Conservation (phyloP, 2,329 filamentous ascomycete species). For the Davidsoniella virescens region DNA sequence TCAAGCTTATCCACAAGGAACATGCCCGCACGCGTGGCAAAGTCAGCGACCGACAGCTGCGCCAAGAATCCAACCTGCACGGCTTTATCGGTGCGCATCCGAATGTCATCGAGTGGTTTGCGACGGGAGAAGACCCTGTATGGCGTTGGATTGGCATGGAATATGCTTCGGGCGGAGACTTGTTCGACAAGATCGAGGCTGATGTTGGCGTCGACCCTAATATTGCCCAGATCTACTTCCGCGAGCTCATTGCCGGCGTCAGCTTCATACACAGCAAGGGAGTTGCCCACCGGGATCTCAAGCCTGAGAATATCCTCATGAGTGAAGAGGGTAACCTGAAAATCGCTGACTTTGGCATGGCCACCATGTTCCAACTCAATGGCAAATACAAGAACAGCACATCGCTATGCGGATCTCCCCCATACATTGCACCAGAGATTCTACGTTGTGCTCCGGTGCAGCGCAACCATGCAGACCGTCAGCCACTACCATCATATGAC, state of each 20-base stretch:
- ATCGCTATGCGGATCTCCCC: slow-evolving; percentile 87
- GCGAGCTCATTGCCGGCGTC: slow-evolving; percentile 76
- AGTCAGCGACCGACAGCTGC: slow-evolving; percentile 74
- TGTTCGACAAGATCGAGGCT: slow-evolving; percentile 98
- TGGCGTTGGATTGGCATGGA: slow-evolving; percentile 99
- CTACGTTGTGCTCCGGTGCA: slow-evolving; percentile 31
- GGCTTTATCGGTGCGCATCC: slow-evolving; percentile 74
- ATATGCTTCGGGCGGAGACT: slow-evolving; percentile 80
- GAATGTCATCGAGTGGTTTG: slow-evolving; percentile 88
- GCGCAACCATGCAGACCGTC: slow-evolving; percentile 16
- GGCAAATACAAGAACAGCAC: slow-evolving; percentile 66
- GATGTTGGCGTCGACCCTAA: slow-evolving; percentile 90
- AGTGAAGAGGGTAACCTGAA: slow-evolving; percentile 76
- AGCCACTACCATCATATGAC: slow-evolving; percentile 38
- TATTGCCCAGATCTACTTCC: slow-evolving; percentile 92
- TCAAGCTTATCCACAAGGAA: slow-evolving; percentile 97
- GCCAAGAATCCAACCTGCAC: slow-evolving; percentile 83
- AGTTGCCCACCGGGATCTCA: slow-evolving; percentile 80
- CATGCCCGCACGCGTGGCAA: slow-evolving; percentile 82
- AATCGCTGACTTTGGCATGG: slow-evolving; percentile 90
- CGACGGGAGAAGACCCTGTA: slow-evolving; percentile 63
- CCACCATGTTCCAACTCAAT: slow-evolving; percentile 82
- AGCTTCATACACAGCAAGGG: slow-evolving; percentile 94
- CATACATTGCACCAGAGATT: slow-evolving; percentile 94
- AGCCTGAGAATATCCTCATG: slow-evolving; percentile 89